Evolutionary conservation across 169 alveolate genomes (phyloP).

Genomic region (Plasmodium vivax): DNA sequence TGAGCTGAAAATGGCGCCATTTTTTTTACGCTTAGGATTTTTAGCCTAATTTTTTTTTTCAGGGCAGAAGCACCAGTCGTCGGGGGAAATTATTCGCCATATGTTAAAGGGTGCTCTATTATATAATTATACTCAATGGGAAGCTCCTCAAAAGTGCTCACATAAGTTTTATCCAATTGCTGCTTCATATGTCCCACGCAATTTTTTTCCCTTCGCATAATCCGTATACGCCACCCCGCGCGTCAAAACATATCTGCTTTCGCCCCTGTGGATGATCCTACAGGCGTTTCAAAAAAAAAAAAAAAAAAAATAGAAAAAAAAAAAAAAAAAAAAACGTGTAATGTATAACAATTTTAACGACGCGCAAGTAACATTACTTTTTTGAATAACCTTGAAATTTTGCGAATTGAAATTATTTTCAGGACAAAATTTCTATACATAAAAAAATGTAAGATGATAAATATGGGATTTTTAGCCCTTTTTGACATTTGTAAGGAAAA

Average conservation of each 20-base stretch:
- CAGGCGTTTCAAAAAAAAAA: not conserved
- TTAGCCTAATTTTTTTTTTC: not conserved
- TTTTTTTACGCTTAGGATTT: not conserved
- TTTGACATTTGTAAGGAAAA: not conserved
- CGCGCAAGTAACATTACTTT: not conserved
- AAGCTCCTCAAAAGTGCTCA: not conserved
- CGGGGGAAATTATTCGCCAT: not conserved
- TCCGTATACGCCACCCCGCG: not conserved
- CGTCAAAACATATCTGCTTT: not conserved
- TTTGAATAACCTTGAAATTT: not conserved
- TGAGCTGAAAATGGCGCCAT: not conserved
- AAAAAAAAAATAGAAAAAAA: not conserved
- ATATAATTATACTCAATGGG: not conserved
- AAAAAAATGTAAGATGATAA: not conserved
- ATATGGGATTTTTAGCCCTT: not conserved
- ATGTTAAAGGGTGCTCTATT: not conserved
- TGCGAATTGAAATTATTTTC: not conserved
- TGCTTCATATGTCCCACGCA: not conserved
- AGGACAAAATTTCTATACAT: not conserved
- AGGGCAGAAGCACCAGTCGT: not conserved
- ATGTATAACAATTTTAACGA: not conserved
- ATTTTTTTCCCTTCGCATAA: not conserved
- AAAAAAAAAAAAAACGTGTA: not conserved
- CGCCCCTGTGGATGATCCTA: not conserved
- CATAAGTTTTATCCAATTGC: not conserved